phyloP scores from a whole-genome alignment of 140 eudicot genomes.

The Stevia rebaudiana region DNA sequence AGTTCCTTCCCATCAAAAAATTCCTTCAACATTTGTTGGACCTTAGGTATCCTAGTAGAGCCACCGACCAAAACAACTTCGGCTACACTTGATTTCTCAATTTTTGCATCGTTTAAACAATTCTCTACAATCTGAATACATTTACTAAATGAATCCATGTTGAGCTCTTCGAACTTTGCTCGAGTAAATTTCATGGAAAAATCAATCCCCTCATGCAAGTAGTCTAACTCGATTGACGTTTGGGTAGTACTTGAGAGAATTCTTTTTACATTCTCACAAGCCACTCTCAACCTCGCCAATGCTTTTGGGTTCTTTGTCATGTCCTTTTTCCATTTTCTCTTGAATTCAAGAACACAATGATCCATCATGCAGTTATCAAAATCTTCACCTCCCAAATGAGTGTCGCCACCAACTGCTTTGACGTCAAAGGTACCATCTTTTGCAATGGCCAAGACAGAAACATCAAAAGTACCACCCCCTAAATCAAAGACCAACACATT shows the following conservation, averaged over 20 bases:
- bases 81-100: conserved; percentile 17
- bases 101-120: conserved; percentile 11
- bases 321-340: conserved; percentile 16
- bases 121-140: conserved; percentile 11
- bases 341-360: conserved; percentile 15
- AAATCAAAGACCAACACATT: conserved; percentile 22
- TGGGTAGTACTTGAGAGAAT: conserved; percentile 9
- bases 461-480: conserved; percentile 34
- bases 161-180: conserved; percentile 28
- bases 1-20: conserved; percentile 10
- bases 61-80: conserved; percentile 30
- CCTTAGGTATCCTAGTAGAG: conserved; percentile 26
- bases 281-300: conserved; percentile 18
- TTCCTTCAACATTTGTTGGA: conserved; percentile 18
- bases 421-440: conserved; percentile 10
- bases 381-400: conserved; percentile 29
- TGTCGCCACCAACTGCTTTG: conserved; percentile 18
- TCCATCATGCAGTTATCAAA: conserved; percentile 27
- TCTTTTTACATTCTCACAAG: conserved; percentile 27
- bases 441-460: conserved; percentile 3
- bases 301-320: conserved; percentile 15
- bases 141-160: conserved; percentile 1
- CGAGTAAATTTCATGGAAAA: conserved; percentile 26
- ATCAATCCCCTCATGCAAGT: conserved; percentile 25
- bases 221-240: conserved; percentile 25